A percentile compares a stretch with the other conserved stretches of the same genome.
These are phyloP conservation scores for Pichia kudriavzevii DNA, from an alignment of 1,139 yeast species.

Conservation along the genomic window DNA sequence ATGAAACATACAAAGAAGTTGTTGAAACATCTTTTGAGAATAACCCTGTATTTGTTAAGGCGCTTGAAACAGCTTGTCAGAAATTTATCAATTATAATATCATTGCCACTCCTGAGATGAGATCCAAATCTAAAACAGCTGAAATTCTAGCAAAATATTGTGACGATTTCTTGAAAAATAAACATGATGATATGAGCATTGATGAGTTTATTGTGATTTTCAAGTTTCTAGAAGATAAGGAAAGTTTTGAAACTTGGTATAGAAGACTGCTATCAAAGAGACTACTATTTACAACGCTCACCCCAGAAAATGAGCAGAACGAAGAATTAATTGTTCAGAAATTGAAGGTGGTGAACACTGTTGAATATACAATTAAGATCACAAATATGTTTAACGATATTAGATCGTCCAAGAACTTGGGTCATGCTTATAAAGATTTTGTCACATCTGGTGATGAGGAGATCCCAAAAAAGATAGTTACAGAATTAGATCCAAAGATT, in stretches of 20 bases:
- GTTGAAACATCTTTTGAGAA: constrained; percentile 65
- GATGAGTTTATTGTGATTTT: constrained; percentile 84
- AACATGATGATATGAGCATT: constrained; percentile 72
- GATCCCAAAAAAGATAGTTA: constrained; percentile 21
- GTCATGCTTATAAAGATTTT: constrained; percentile 52
- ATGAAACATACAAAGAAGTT: constrained; percentile 58
- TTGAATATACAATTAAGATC: constrained; percentile 88
- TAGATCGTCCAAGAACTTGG: constrained; percentile 76
- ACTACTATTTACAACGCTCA: constrained; percentile 75
- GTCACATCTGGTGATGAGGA: constrained; percentile 30
- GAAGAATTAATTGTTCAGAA: constrained; percentile 84
- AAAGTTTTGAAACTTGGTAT: constrained; percentile 89
- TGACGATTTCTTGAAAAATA: constrained; percentile 73
- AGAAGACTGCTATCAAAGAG: constrained; percentile 85
- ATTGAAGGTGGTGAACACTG: constrained; percentile 82
- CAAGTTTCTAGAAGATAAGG: constrained; percentile 87
- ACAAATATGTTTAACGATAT: constrained; percentile 97
- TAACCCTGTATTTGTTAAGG: constrained; percentile 75
- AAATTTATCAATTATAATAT: constrained; percentile 75
- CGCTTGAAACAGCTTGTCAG: constrained; percentile 85
- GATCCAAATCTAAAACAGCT: constrained; percentile 65
- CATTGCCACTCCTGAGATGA: constrained; percentile 62
- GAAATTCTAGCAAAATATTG: constrained; percentile 86
- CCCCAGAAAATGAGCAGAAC: constrained; percentile 65
- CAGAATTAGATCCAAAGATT: constrained; percentile 27